Percentiles rank a stretch among this genome's conserved stretches.
Evolutionary conservation across 345 rosid species (phyloP).

Genomic region (Punica granatum): DNA sequence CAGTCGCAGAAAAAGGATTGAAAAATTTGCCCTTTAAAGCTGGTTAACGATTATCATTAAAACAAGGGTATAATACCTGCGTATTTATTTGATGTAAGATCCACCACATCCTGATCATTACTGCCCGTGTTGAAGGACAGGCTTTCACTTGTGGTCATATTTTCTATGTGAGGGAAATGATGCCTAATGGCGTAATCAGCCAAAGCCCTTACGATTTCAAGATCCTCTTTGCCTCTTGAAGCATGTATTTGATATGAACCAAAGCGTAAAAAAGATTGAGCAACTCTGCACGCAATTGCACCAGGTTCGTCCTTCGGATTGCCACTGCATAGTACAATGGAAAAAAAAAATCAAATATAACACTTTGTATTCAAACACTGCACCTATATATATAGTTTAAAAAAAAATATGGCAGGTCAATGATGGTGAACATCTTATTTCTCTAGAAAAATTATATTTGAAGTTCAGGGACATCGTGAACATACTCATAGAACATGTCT

Average conservation of each 20-base stretch:
- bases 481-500: constrained; percentile 99
- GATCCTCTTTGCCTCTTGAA: constrained; percentile 86
- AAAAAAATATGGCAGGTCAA: no score
- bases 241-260: constrained; percentile 94
- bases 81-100: constrained; percentile 90
- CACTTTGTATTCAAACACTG: no score
- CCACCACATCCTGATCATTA: constrained; percentile 74
- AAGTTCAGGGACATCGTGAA: constrained; percentile 8
- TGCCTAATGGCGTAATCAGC: constrained; percentile 90
- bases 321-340: constrained; percentile 48
- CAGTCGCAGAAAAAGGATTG: neutral
- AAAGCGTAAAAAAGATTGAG: constrained; percentile 79
- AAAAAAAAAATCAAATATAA: constrained; percentile 7
- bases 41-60: neutral
- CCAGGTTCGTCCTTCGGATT: constrained; percentile 96
- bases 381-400: no score
- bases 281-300: constrained; percentile 90
- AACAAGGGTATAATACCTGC: constrained; percentile 50
- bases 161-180: constrained; percentile 87
- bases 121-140: constrained; percentile 80
- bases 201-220: constrained; percentile 58
- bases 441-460: neutral
- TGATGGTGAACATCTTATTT: neutral
- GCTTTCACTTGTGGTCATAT: constrained; percentile 67
- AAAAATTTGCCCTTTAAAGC: neutral